Percentiles rank a stretch among this genome's conserved stretches.
Evolutionary conservation across 2,329 filamentous ascomycete species (phyloP).

Genomic region (Xylogone sp.): DNA sequence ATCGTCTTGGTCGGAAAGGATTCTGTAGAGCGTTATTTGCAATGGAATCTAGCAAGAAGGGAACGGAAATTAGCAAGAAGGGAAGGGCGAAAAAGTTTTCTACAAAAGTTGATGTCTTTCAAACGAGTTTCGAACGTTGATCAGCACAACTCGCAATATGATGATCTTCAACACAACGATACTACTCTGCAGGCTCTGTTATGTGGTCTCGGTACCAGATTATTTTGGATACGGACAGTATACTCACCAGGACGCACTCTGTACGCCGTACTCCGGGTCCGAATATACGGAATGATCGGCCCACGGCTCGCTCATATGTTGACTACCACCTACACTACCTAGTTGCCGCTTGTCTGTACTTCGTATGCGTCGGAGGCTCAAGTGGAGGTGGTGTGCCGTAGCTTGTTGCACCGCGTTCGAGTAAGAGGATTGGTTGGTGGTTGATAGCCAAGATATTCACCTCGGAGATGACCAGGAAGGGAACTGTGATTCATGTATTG

Average conservation of each 20-base stretch:
- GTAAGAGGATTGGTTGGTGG: slow-evolving; percentile 56
- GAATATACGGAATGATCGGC: slow-evolving; percentile 72
- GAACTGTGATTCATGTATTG: slow-evolving; percentile 75
- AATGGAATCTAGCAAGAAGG: no score
- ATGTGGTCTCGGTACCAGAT: no score
- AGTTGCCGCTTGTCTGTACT: slow-evolving; percentile 69
- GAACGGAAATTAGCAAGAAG: no score
- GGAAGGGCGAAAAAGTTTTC: no score
- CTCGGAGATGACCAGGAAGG: slow-evolving; percentile 77
- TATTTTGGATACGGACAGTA: slow-evolving; percentile 69
- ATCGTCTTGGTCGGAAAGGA: no score
- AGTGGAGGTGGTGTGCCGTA: slow-evolving; percentile 77
- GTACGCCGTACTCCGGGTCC: slow-evolving; percentile 71
- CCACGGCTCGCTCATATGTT: slow-evolving; percentile 64
- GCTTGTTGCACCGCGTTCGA: slow-evolving; percentile 50
- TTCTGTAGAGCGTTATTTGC: no score
- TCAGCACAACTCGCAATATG: no score
- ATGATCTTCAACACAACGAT: no score
- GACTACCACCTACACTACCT: slow-evolving; percentile 74
- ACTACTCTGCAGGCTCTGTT: no score
- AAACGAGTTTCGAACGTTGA: no score
- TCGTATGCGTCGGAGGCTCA: slow-evolving; percentile 74
- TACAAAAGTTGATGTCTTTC: no score
- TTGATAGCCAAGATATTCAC: slow-evolving; percentile 55
- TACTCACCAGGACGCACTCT: slow-evolving; percentile 56